Base-by-base conservation (phyloP, 106 monocot genomes). In the Acorus calamus region DNA sequence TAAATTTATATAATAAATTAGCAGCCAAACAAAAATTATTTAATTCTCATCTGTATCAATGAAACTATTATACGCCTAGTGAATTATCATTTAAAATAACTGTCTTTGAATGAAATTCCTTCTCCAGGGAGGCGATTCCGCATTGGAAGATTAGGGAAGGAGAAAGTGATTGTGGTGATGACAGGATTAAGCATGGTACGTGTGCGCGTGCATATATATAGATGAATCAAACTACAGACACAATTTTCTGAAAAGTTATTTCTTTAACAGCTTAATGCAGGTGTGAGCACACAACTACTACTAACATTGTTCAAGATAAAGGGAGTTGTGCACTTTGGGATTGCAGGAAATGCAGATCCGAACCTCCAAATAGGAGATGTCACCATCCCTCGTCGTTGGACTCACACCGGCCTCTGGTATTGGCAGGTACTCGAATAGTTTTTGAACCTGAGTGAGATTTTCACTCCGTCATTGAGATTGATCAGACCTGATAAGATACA, bases 111-210 rank as follows among this genome's bases (percentile, higher is more conserved):
- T 63, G 56, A 3, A 61, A 28, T 28, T 28, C 28, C 28, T 28
- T 28, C 28, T 28, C 28, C 28, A 80, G 80, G 84, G 11, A 74
- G 71, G 57, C 77, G 84, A 57, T 84, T 84, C 56, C 73, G 71
- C 3, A 71, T 85, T 49, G 81, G 81, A 42, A 63, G 7, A 1
- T 42, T 86, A 9, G 68, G 49, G 2, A 50, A 56, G 11, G 66
- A 86, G 57, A 78, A 75, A 14, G 75, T 86, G 41, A 52, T 86
- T 1, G 11, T 86, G 4, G 75, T 81, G 14, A 86, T 86, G 81
- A 86, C 81, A 14, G 85, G 85, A 49, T 56, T 86, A 12, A 53
- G 85, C 78, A 81, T 86, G 85, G 81, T 86, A 73, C 3, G 42
- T 46, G 54, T 28, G 28, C 28, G 28, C 28, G 28, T 0, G 28